These are phyloP conservation scores for Aureobasidium leucospermi DNA, from an alignment of 2,329 filamentous ascomycete species.

Conservation along the genomic window DNA sequence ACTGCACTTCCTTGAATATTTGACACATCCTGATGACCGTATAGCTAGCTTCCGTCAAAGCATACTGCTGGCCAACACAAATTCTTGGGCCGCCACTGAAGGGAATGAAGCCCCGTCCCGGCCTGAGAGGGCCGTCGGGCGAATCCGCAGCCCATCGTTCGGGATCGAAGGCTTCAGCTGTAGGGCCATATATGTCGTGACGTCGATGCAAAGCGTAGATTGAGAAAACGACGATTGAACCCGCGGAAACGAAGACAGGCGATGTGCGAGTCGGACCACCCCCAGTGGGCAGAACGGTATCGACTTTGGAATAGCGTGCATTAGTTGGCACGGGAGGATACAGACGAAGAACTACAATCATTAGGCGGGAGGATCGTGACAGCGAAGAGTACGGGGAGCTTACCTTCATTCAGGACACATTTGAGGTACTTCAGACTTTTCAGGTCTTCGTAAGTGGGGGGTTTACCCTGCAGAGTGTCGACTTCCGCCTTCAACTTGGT, in stretches of 20 bases:
- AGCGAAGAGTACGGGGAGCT: neutral
- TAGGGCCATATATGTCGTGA: constrained; percentile 30
- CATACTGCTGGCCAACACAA: constrained; percentile 9
- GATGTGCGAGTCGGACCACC: constrained; percentile 45
- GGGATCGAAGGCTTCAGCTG: constrained; percentile 32
- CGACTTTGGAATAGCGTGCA: constrained; percentile 59
- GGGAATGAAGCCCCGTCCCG: neutral
- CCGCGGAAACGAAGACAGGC: constrained; percentile 43
- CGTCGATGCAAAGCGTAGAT: constrained; percentile 32
- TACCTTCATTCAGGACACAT: constrained; percentile 54
- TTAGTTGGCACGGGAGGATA: constrained; percentile 76
- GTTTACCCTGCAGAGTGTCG: constrained; percentile 20
- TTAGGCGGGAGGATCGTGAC: neutral
- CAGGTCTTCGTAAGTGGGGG: constrained; percentile 33
- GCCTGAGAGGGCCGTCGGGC: neutral
- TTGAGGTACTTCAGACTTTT: constrained; percentile 29
- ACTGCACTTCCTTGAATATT: neutral
- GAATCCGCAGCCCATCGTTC: constrained; percentile 25
- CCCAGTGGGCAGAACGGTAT: constrained; percentile 66
- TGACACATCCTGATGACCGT: constrained; percentile 6
- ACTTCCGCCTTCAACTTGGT: constrained; percentile 20
- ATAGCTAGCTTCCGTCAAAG: constrained; percentile 8
- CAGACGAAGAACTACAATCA: constrained; percentile 48
- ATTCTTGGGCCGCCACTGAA: constrained; percentile 6
- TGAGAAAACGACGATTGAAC: constrained; percentile 26